These are phyloP conservation scores for Allomyces macrogynus DNA, from an alignment of 192 early-diverging fungal species.

Conservation along the genomic window DNA sequence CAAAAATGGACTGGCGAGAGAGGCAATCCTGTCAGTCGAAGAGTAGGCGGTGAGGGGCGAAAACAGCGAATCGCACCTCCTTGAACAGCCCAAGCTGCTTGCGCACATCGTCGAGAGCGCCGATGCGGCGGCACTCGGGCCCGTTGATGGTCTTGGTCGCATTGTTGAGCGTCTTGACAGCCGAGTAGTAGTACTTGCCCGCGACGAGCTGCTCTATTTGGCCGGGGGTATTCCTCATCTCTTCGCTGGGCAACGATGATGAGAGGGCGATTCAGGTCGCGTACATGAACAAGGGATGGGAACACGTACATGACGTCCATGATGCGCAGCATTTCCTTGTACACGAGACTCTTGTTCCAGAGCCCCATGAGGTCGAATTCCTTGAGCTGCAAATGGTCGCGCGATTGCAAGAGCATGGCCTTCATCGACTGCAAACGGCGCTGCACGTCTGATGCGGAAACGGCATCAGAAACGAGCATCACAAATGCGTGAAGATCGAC, in stretches of 20 bases:
- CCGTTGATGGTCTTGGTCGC: slow-evolving; percentile 13
- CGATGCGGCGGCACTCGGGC: slow-evolving; percentile 26
- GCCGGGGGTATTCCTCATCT: slow-evolving; percentile 21
- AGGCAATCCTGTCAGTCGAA: neutral
- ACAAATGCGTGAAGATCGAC: no score
- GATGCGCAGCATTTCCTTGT: slow-evolving; percentile 36
- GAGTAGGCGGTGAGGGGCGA: neutral
- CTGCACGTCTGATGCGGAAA: no score
- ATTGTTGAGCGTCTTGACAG: slow-evolving; percentile 16
- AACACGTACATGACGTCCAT: slow-evolving; percentile 23
- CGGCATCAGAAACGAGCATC: neutral
- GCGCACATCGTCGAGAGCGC: slow-evolving; percentile 21
- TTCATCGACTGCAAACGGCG: neutral
- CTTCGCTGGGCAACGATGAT: slow-evolving; percentile 14
- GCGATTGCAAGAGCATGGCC: neutral
- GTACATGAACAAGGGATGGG: no score
- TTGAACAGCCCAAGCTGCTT: slow-evolving; percentile 16
- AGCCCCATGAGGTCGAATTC: slow-evolving; percentile 35
- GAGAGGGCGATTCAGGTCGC: no score
- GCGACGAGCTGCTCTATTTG: slow-evolving; percentile 22
- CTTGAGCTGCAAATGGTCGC: slow-evolving; percentile 23
- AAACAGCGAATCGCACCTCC: slow-evolving; percentile 5
- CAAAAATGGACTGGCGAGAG: slow-evolving; percentile 14
- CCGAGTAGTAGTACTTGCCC: slow-evolving; percentile 27
- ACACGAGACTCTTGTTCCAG: slow-evolving; percentile 36